Evolutionary conservation across 2,329 filamentous ascomycete species (phyloP).

Genomic region (Parafenestella ontariensis): DNA sequence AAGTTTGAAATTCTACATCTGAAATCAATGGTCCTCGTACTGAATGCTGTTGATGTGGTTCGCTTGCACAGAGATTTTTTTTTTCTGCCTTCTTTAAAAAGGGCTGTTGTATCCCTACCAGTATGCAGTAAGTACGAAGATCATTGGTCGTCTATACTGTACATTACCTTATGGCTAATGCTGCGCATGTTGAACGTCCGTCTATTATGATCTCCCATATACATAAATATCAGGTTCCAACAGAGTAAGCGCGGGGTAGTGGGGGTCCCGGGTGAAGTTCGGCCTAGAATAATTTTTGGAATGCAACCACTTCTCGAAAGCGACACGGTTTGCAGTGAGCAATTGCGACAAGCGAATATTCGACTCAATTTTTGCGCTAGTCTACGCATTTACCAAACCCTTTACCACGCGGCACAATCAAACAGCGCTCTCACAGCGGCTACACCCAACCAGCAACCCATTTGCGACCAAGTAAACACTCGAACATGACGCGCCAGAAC

Average conservation of each 20-base stretch:
- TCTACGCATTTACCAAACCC: too few species aligned
- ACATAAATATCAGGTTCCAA: not conserved
- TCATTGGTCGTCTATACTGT: not conserved
- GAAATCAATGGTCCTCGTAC: not conserved
- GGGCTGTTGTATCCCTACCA: not conserved
- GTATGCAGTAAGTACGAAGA: not conserved
- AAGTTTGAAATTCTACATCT: constrained; percentile 11
- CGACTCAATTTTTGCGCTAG: not conserved
- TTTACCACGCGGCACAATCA: not conserved
- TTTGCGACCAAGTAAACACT: constrained; percentile 1
- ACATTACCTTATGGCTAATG: not conserved
- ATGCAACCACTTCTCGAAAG: constrained; percentile 10
- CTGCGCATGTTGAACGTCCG: not conserved
- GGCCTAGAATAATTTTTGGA: constrained; percentile 23
- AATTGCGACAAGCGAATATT: not conserved
- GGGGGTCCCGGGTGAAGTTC: constrained; percentile 24
- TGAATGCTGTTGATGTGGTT: not conserved
- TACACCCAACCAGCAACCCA: not conserved
- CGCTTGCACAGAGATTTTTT: not conserved
- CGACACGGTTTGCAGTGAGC: not conserved
- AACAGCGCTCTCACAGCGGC: too few species aligned
- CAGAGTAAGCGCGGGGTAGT: constrained; percentile 23
- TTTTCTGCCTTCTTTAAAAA: not conserved
- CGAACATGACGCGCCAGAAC: constrained; percentile 49
- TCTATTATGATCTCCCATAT: not conserved